phyloP scores from a whole-genome alignment of 352 stramenopile species.

The Pythium aphanidermatum region DNA sequence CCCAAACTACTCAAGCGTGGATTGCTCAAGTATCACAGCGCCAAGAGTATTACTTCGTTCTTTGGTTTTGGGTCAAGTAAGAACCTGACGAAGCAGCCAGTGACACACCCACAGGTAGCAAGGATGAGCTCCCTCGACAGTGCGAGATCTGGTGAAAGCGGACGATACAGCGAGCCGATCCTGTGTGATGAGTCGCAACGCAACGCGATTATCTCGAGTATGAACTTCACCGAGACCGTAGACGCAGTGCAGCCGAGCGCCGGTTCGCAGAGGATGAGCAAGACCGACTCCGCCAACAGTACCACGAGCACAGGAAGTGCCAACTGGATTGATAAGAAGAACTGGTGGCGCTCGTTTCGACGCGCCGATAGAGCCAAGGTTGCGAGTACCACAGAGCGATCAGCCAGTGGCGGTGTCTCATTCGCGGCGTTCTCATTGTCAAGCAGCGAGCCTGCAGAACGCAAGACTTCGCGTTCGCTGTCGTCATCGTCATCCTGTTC shows the following conservation, averaged over 20 bases:
- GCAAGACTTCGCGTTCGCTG: conserved; percentile 21
- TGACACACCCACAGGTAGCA: conserved; percentile 25
- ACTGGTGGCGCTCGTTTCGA: conserved; percentile 69
- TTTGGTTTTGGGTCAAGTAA: conserved; percentile 31
- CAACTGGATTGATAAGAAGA: conserved; percentile 42
- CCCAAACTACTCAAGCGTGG: conserved; percentile 71
- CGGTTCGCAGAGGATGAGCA: conserved; percentile 18
- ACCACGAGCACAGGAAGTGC: conserved; percentile 13
- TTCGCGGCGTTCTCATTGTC: conserved; percentile 35
- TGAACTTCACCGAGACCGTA: conserved; percentile 11
- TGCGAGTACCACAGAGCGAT: conserved; percentile 30
- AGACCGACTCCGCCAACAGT: conserved; percentile 34
- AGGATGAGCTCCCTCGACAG: conserved; percentile 24
- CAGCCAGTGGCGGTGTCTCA: conserved; percentile 52
- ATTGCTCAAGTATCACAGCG: conserved; percentile 65
- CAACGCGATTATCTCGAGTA: conserved; percentile 22
- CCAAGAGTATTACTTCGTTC: conserved; percentile 55
- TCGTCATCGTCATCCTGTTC: conserved; percentile 20
- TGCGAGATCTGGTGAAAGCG: conserved; percentile 6
- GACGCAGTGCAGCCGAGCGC: no score
- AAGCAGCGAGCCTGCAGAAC: conserved; percentile 1
- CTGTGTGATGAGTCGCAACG: conserved; percentile 18
- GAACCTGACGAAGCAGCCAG: conserved; percentile 17
- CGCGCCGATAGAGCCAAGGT: conserved; percentile 39
- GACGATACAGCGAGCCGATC: conserved; percentile 23